Conservation (phyloP, 225 moss, liverwort and hornwort genomes). For the Climacium dendroides region DNA sequence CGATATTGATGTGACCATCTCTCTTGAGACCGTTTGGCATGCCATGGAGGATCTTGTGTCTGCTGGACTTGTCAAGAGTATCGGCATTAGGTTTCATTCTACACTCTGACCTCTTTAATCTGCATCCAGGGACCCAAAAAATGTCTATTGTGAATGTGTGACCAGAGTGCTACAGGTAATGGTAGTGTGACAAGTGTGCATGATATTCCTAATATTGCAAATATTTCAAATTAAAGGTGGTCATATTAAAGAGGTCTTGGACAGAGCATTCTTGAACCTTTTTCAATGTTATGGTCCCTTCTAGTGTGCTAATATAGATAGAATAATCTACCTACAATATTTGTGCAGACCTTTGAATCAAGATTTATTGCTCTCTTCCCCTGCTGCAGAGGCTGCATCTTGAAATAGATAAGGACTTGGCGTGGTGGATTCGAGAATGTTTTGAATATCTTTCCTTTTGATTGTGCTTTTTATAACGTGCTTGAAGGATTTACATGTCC, state of each 20-base stretch:
- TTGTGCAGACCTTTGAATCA: background rate
- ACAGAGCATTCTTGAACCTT: background rate
- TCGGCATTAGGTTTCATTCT: conserved; percentile 69
- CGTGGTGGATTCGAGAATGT: background rate
- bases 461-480: background rate
- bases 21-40: conserved; percentile 80
- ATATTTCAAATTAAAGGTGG: too few relatives aligned
- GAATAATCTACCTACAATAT: background rate
- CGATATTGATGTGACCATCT: conserved; percentile 77
- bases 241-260: background rate
- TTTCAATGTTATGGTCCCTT: background rate
- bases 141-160: background rate
- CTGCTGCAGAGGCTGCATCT: background rate
- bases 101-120: background rate
- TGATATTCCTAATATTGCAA: background rate
- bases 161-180: background rate
- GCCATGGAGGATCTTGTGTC: conserved; percentile 78
- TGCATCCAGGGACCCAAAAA: background rate
- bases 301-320: background rate
- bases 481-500: background rate
- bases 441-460: background rate
- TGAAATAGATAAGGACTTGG: background rate
- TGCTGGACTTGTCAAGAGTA: conserved; percentile 61
- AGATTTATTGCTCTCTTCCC: background rate
- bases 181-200: background rate